These are phyloP conservation scores for Elsinoe fawcettii DNA, from an alignment of 2,329 filamentous ascomycete genomes.

Conservation along the genomic window DNA sequence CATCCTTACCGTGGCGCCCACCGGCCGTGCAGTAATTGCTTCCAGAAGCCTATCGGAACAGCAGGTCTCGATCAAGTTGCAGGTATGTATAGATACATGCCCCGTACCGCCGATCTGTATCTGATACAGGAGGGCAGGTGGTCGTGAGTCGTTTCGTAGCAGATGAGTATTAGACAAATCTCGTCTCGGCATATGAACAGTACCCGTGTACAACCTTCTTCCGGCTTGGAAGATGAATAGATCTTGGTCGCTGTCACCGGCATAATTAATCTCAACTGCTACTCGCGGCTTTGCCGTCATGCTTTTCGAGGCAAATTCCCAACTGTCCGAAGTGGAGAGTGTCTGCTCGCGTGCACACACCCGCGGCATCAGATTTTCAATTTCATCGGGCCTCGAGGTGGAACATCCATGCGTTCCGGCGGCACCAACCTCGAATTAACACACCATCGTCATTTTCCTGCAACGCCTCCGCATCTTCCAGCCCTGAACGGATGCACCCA, in stretches of 20 bases:
- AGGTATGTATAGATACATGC: neutral
- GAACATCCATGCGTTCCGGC: neutral
- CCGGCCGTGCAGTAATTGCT: neutral
- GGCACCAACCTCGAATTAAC: constrained; percentile 5
- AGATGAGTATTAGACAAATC: neutral
- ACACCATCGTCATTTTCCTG: constrained; percentile 2
- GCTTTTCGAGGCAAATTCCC: neutral
- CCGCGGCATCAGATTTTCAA: neutral
- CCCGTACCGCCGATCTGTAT: neutral
- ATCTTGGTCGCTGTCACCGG: neutral
- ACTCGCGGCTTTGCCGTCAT: neutral
- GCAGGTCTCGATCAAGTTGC: neutral
- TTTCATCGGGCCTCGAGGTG: constrained; percentile 10
- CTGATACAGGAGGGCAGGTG: neutral
- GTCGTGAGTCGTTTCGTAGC: neutral
- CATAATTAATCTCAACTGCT: neutral
- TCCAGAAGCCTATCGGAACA: constrained; percentile 11
- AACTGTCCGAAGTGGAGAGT: neutral
- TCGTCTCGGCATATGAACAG: neutral
- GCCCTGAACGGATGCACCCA: neutral
- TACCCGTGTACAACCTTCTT: neutral
- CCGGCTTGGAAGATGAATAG: neutral
- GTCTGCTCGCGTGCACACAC: neutral
- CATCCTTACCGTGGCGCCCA: neutral
- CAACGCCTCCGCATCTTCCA: neutral